These are phyloP conservation scores for Ettlia oleoabundans DNA, from an alignment of 139 green algal species.

Conservation along the genomic window DNA sequence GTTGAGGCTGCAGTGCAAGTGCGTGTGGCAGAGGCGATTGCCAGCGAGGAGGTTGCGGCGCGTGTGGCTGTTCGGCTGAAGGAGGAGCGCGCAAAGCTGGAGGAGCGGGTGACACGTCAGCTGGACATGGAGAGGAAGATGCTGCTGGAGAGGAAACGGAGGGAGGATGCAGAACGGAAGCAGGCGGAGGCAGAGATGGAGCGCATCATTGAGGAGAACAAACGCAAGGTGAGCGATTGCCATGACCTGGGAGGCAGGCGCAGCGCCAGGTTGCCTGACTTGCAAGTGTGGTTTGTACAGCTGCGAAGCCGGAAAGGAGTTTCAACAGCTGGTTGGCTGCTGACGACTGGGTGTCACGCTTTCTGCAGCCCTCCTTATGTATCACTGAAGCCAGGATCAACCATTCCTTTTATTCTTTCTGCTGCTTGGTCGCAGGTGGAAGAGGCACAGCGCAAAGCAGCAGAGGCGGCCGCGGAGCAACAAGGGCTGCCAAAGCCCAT, in stretches of 20 bases:
- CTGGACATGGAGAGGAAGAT: conserved; percentile 41
- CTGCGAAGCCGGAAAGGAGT: too few species aligned
- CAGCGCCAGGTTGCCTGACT: too few species aligned
- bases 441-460: conserved; percentile 50
- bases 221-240: conserved; percentile 40
- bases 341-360: background rate
- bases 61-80: conserved; percentile 39
- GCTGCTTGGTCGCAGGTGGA: conserved; percentile 41
- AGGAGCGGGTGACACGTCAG: conserved; percentile 52
- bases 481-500: background rate
- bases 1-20: conserved; percentile 41
- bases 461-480: conserved; percentile 37
- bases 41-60: conserved; percentile 24
- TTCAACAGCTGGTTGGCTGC: too few species aligned
- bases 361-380: too few species aligned
- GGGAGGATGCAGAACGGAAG: conserved; percentile 50
- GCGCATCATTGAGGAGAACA: conserved; percentile 54
- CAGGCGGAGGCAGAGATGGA: conserved; percentile 52
- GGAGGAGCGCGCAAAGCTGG: conserved; percentile 47
- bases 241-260: too few species aligned
- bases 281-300: background rate
- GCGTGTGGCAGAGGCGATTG: conserved; percentile 38
- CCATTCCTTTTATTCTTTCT: too few species aligned
- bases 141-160: conserved; percentile 54
- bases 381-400: too few species aligned